Percentiles rank a stretch among this genome's conserved stretches.
Conservation (phyloP, 805 yeast genomes). For the Zygosaccharomyces pseudorouxii region DNA sequence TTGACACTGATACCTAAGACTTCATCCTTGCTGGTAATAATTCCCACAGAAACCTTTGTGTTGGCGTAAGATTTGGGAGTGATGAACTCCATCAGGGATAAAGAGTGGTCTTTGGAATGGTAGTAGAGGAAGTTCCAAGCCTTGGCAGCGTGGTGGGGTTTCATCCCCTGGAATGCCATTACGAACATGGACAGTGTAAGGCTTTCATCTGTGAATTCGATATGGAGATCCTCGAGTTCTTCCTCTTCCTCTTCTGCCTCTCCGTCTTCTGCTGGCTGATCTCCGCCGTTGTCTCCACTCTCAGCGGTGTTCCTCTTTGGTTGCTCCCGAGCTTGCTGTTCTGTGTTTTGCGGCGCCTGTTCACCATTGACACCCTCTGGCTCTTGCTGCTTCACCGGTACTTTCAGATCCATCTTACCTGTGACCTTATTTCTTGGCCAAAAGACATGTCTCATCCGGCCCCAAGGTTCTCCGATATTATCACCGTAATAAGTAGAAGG, state of each 20-base stretch:
- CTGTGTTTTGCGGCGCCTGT: conserved; percentile 11
- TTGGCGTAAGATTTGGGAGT: conserved; percentile 88
- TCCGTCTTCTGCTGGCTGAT: conserved; percentile 7
- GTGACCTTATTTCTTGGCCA: conserved; percentile 84
- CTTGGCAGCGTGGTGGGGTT: conserved; percentile 98
- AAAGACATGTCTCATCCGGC: conserved; percentile 89
- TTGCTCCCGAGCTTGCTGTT: conserved; percentile 5
- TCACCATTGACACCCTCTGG: conserved; percentile 4
- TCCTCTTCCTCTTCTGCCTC: conserved; percentile 16
- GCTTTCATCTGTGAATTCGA: conserved; percentile 24
- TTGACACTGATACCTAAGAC: conserved; percentile 61
- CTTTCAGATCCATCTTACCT: conserved; percentile 56
- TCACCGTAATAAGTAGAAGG: conserved; percentile 87
- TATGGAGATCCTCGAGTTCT: conserved; percentile 20
- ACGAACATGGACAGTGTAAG: conserved; percentile 68
- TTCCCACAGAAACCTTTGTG: conserved; percentile 76
- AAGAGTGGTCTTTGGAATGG: conserved; percentile 70
- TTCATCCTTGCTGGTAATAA: conserved; percentile 59
- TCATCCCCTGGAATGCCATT: conserved; percentile 97
- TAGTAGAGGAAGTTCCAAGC: conserved; percentile 92
- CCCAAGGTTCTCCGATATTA: conserved; percentile 85
- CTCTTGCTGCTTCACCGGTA: conserved; percentile 14
- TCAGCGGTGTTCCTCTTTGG: conserved; percentile 15
- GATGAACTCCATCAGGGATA: conserved; percentile 89
- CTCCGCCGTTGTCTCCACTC: conserved; percentile 8